Conservation (phyloP, 176 grass and related monocot species). For the sorghum (Sorghum bicolor) region Sorghum_bicolor_NCBIv3 NC_012877.2:3204501-3205000, state of each 20-base stretch:
- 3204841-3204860: slow-evolving; percentile 52
- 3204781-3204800: slow-evolving; percentile 61
- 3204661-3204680: slow-evolving; percentile 45
- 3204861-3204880: slow-evolving; percentile 55
- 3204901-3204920: slow-evolving; percentile 40
- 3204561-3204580: slow-evolving; percentile 20
- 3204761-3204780: slow-evolving; percentile 47
- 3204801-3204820: slow-evolving; percentile 72
- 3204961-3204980: slow-evolving; percentile 55
- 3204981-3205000: slow-evolving; percentile 52
- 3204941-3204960: slow-evolving; percentile 46
- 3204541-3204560: not conserved
- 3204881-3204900: slow-evolving; percentile 55
- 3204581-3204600: slow-evolving; percentile 34
- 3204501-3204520: slow-evolving; percentile 8
- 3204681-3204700: slow-evolving; percentile 49
- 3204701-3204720: slow-evolving; percentile 58
- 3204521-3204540: slow-evolving; percentile 7
- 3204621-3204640: slow-evolving; percentile 50
- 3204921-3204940: slow-evolving; percentile 53
- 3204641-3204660: slow-evolving; percentile 49
- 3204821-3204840: slow-evolving; percentile 56
- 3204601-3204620: slow-evolving; percentile 48
- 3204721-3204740: slow-evolving; percentile 42
- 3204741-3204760: slow-evolving; percentile 59